Evolutionary conservation across 2,329 filamentous ascomycete genomes (phyloP), one percentile per base, ranked within the genome.

Genomic region (Fusarium illudens): DNA sequence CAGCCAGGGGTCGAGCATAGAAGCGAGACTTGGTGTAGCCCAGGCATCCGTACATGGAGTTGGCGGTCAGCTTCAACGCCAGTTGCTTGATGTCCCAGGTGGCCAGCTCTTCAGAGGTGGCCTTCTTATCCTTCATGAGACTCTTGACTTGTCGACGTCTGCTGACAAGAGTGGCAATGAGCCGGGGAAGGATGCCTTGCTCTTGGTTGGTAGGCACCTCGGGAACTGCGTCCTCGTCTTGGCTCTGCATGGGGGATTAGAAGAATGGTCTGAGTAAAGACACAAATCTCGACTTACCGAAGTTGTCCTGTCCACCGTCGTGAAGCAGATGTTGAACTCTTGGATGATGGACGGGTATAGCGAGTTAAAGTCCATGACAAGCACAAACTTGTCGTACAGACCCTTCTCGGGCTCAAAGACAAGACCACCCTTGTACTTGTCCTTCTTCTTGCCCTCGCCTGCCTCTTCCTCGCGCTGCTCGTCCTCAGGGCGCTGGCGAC

Each of bases 301-400:
- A 64, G 87, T 83, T 37, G 87, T 84, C 72, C 96, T 87, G 65
- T 98, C 92, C 7, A 99, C 94, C 0, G 96, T 99, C 3, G 96
- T 99, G 80, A 99, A 99, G 83, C 96, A 99, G 72, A 99, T 99
- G 80, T 99, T 99, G 83, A 90, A 99, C 85, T 99, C 96, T 76
- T 99, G 96, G 65, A 99, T 99, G 75, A 99, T 98, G 76, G 93
- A 97, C 30, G 96, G 96, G 75, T 99, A 99, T 65, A 99, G 84
- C 73, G 94, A 97, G 86, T 99, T 99, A 84, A 99, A 99, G 84
- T 99, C 96, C 96, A 99, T 99, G 79, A 99, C 96, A 58, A 99
- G 87, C 56, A 99, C 92, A 79, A 96, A 97, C 81, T 96, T 97
- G 85, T 99, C 96, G 76, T 99, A 99, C 5, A 99, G 86, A 17